These are phyloP conservation scores for Codiaeum variegatum DNA, from an alignment of 441 rosid genomes.

Conservation along the genomic window DNA sequence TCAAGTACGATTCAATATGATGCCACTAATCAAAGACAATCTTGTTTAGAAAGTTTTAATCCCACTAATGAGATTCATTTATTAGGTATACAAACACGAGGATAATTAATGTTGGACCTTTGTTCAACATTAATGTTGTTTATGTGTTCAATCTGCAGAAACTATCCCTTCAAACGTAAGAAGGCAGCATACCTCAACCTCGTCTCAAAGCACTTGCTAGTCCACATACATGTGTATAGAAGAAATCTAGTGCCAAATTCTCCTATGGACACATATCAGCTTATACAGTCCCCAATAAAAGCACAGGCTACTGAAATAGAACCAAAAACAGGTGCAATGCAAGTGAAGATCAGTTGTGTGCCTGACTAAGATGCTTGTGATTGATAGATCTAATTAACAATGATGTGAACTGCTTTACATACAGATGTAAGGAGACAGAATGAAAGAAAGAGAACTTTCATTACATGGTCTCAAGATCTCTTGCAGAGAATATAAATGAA, in stretches of 20 bases:
- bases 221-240: background rate
- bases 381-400: background rate
- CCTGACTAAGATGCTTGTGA: background rate
- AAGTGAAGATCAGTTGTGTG: background rate
- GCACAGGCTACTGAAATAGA: background rate
- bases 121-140: background rate
- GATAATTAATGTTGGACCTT: background rate
- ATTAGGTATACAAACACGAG: background rate
- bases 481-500: background rate
- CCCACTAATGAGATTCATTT: background rate
- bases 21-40: background rate
- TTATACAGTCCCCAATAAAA: background rate
- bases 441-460: background rate
- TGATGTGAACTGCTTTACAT: background rate
- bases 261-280: background rate
- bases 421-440: background rate
- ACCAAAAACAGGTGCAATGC: no score
- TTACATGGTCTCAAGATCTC: background rate
- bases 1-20: background rate
- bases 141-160: background rate
- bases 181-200: background rate
- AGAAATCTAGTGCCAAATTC: background rate
- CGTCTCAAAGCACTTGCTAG: background rate
- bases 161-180: background rate
- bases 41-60: background rate